Evolutionary conservation across 148 eudicot genomes (phyloP), one percentile per base, ranked within the genome.

Genomic region (Pharnaceum exiguum): DNA sequence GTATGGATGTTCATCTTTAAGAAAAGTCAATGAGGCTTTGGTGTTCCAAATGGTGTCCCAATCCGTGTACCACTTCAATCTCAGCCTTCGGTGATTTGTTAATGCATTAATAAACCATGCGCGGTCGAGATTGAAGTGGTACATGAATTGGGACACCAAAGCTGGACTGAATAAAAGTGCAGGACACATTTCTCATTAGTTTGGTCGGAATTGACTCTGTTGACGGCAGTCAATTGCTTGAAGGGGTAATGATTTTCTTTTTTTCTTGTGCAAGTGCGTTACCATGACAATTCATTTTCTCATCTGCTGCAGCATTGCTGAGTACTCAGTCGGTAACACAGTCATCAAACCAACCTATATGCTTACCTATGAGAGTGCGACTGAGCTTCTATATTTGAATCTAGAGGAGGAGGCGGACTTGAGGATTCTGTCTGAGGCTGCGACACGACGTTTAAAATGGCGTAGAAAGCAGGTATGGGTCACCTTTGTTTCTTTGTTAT

Each of bases 321-420:
- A 93, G 75, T 88, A 88, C 66, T 62, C 82, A 38, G 95, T 93
- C 51, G 77, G 79, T 53, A 93, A 89, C 59, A 73, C 96, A 4
- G 28, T 81, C 42, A 83, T 93, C 63, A 79, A 60, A 61, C 96
- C 99, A 33, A 85, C 99, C 31, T 93, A 93, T 75, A 88, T 93
- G 99, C 79, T 93, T 61, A 89, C 96, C 1, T 93, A 93, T 82
- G 96, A 93, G 79, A 93, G 95, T 71, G 99, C 99, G 46, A 71
- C 86, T 4, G 96, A 93, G 84, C 89, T 93, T 55, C 95, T 93
- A 40, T 77, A 83, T 67, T 44, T 93, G 78, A 85, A 83, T 66
- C 82, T 93, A 39, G 80, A 79, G 59, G 99, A 93, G 68, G 96
- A 93, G 75, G 63, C 72, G 51, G 99, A 93, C 61, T 67, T 93